Evolutionary conservation across 306 rosid genomes (phyloP).

Genomic region (Benincasa hispida): DNA sequence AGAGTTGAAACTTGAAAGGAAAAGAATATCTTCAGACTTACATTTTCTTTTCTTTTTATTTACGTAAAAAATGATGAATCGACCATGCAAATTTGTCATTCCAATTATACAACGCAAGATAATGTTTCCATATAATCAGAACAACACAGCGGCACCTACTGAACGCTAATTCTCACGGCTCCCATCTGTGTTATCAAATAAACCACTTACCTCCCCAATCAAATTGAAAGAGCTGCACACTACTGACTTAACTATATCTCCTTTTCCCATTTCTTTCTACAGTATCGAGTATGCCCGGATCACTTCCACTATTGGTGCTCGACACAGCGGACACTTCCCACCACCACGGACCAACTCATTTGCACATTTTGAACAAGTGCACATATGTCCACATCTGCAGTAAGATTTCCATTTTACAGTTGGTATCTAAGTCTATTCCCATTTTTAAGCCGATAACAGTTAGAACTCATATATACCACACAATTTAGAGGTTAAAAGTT

Average conservation of each 20-base stretch:
- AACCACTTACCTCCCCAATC: constrained; percentile 6
- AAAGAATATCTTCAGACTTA: constrained; percentile 3
- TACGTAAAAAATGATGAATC: constrained; percentile 73
- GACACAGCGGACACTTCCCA: constrained; percentile 99
- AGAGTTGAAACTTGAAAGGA: background rate
- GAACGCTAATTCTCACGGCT: constrained; percentile 13
- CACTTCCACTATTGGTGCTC: constrained; percentile 97
- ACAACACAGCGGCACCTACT: constrained; percentile 59
- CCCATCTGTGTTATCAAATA: constrained; percentile 1
- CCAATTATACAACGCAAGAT: constrained; percentile 58
- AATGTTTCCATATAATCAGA: constrained; percentile 44
- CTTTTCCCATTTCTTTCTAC: constrained; percentile 38
- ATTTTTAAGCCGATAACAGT: background rate
- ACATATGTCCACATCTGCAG: constrained; percentile 98
- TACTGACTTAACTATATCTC: constrained; percentile 1
- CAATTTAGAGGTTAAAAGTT: too few species aligned
- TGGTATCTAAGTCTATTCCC: background rate
- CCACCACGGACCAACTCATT: constrained; percentile 89
- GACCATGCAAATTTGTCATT: constrained; percentile 56
- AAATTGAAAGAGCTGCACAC: background rate
- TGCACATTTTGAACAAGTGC: constrained; percentile 98
- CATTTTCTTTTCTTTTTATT: constrained; percentile 49
- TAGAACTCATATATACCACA: background rate
- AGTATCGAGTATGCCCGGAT: constrained; percentile 94
- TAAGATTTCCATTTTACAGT: background rate